Conservation (phyloP, 768 basidiomycete genomes). For the Baorangia bicolor region DNA sequence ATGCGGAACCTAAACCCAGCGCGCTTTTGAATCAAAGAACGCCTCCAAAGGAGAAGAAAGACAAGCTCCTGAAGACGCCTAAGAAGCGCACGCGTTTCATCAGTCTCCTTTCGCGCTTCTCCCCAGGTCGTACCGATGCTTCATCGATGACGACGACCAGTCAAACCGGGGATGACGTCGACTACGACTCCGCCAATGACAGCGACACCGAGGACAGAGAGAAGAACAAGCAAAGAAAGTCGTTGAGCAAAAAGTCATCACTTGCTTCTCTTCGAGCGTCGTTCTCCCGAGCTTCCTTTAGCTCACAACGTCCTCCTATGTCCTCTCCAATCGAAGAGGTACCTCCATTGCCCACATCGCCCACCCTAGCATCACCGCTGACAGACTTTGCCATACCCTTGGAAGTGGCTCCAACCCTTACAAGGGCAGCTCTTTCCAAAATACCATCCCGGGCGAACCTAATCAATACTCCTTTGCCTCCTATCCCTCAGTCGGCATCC, state of each 20-base stretch:
- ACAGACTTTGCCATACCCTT: background rate
- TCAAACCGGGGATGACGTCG: conserved; percentile 4
- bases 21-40: conserved; percentile 9
- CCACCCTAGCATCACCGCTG: conserved; percentile 11
- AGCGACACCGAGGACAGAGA: conserved; percentile 21
- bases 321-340: conserved; percentile 22
- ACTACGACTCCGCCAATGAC: conserved; percentile 25
- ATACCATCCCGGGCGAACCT: conserved; percentile 23
- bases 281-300: conserved; percentile 31
- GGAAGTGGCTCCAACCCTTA: background rate
- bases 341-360: conserved; percentile 29
- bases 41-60: conserved; percentile 18
- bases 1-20: conserved; percentile 7
- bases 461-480: conserved; percentile 15
- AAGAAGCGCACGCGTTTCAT: conserved; percentile 34
- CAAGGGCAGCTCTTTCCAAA: conserved; percentile 17
- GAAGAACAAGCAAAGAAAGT: conserved; percentile 16
- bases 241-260: conserved; percentile 29
- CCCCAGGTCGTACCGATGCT: conserved; percentile 28
- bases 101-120: conserved; percentile 32
- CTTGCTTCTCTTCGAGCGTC: conserved; percentile 32
- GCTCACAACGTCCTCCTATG: conserved; percentile 24
- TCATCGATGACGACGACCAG: conserved; percentile 5
- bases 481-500: conserved; percentile 32
- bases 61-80: conserved; percentile 25